Evolutionary conservation across 164 flowering plant genomes (phyloP), one percentile per base, ranked within the genome.

Genomic region (Malania oleifera): DNA sequence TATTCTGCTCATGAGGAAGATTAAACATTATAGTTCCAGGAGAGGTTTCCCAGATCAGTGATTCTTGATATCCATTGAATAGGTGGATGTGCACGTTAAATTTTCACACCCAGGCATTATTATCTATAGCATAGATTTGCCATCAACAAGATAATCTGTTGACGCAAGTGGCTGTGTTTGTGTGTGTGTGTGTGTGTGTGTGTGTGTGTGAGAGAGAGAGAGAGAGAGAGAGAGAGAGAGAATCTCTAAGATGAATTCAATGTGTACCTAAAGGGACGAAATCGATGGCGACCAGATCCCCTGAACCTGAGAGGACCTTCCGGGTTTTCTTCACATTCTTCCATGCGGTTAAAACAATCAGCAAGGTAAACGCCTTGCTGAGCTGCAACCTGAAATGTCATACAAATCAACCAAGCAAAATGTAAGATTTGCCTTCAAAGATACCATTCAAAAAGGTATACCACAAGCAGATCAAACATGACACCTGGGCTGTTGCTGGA

Each of bases 401-500:
- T 57, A 9, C 15, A 27, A 20, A 31, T 43, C 41, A 17, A 0
- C 26, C 15, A 22, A 50, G 52, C 18, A 35, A 24, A 35, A 34
- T 23, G 45, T 38, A 34, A 29, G 24, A 50, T 3, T 43, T 31
- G 51, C 13, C n/a, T 26, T 11, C 22, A 1, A 26, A 27, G 13
- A 24, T 26, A 12, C 29, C 26, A 31, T 18, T 25, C 3, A 64
- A 4, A 45, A 31, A 7, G 9, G 19, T 1, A 25, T 31, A 0
- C 27, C 5, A 22, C 14, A 24, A 39, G 10, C 2, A 20, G 17
- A 66, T 9, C 7, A 44, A n/a, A 24, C n/a, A 31, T 11, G 31
- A 22, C 25, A 91, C 98, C 95, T 92, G 98, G 11, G 96, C 98
- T 26, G 98, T 92, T 29, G 97, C 96, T 4, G 98, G 98, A 54